Base-by-base conservation (phyloP, 169 alveolate genomes). In the Theileria sp. region DNA sequence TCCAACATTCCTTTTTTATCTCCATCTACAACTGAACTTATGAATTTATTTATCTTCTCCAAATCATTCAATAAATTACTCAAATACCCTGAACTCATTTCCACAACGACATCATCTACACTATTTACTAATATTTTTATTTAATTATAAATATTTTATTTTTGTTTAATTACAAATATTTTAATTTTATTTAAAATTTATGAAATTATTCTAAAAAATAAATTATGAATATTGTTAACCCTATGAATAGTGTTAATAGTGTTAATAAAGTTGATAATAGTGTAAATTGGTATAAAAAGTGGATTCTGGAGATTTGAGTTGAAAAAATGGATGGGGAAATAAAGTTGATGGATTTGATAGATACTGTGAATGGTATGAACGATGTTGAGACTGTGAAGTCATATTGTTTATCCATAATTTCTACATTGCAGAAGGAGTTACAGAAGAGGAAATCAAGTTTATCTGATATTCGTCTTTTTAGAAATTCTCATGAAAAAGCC, bases 351-450 rank as follows among this genome's bases (percentile, higher is more conserved):
- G 77, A 70, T 26, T 26, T 70, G 64, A 56, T 70, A 15, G 77
- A 70, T 32, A 70, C 64, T 36, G 51, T 70, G 23, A 70, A 50
- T 51, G 64, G 68, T 51, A 71, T 81, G 73, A 74, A 54, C 26
- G 83, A 81, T 30, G 79, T 68, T 3, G 74, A 23, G 36, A 36
- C 50, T 50, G 64, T 83, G 26, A 81, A 74, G 58, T 69, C 77
- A 3, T 44, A 69, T 15, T 50, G 77, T 60, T 26, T 69, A 38
- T 50, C 89, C 5, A 56, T 77, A 17, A 54, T 83, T 8, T 32
- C 86, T 5, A 77, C 81, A 23, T 71, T 66, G 44, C 89, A 83
- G 34, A 58, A 83, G 61, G 89, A 83, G 70, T 7, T 83, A 0
- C 86, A 70, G 34, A 69, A 72, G 10, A 83, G 86, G 32, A 83